phyloP scores from a whole-genome alignment of 352 stramenopile species.

The Globisporangium barbulae region DNA sequence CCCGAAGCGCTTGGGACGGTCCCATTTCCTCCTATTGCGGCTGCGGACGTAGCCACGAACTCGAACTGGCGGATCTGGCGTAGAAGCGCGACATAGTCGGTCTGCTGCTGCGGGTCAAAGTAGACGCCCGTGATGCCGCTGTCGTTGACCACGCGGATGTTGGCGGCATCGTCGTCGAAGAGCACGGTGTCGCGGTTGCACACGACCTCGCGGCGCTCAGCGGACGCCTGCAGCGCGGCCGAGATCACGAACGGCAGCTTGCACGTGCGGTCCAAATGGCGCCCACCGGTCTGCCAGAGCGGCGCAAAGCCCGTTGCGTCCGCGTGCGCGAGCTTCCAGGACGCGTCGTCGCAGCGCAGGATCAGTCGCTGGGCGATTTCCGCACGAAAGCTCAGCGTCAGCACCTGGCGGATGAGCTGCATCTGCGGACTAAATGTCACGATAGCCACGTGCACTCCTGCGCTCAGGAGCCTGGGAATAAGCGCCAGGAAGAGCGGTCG shows the following conservation, averaged over 20 bases:
- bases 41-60: background rate
- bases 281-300: constrained; percentile 46
- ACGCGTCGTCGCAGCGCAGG: constrained; percentile 56
- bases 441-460: constrained; percentile 54
- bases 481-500: constrained; percentile 63
- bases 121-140: constrained; percentile 68
- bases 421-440: constrained; percentile 83
- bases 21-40: background rate
- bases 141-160: constrained; percentile 71
- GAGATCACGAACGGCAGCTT: constrained; percentile 80
- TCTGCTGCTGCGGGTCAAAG: constrained; percentile 49
- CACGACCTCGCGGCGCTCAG: constrained; percentile 25
- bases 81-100: constrained; percentile 40
- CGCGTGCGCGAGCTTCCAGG: constrained; percentile 49
- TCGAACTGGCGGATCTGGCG: constrained; percentile 36
- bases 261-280: constrained; percentile 59
- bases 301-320: constrained; percentile 51
- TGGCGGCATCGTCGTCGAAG: constrained; percentile 76
- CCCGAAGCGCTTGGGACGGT: background rate
- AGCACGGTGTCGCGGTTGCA: constrained; percentile 70
- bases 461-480: constrained; percentile 42
- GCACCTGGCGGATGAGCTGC: constrained; percentile 55
- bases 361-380: constrained; percentile 42
- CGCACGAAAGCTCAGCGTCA: constrained; percentile 44
- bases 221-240: constrained; percentile 42